A percentile compares a stretch with the other conserved stretches of the same genome.
Evolutionary conservation across 176 grass and related monocot genomes (phyloP).

Genomic region (Zizania latifolia): DNA sequence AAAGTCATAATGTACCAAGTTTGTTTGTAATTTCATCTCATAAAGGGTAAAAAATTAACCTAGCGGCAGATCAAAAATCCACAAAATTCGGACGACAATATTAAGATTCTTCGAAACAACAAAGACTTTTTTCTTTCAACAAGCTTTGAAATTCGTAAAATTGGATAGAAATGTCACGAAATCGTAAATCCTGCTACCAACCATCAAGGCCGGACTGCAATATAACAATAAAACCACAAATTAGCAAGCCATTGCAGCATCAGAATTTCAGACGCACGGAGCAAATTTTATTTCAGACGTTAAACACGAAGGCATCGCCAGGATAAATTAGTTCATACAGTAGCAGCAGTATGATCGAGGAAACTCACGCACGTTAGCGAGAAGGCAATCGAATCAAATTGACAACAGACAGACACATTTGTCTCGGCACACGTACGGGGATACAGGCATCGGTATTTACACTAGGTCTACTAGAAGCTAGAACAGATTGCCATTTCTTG

Average conservation of each 20-base stretch:
- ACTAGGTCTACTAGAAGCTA: background rate
- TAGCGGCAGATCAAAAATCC: no score
- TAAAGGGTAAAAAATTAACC: no score
- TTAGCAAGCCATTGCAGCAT: background rate
- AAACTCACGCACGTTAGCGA: background rate
- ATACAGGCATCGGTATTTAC: background rate
- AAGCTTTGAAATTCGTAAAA: no score
- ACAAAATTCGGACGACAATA: no score
- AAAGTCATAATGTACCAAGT: no score
- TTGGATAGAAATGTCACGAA: no score
- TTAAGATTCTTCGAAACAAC: no score
- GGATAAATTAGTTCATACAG: background rate
- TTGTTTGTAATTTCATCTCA: no score
- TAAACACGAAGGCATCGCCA: background rate
- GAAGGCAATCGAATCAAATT: background rate
- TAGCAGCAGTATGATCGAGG: background rate
- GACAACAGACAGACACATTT: background rate
- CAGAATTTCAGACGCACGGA: background rate
- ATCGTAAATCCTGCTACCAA: background rate
- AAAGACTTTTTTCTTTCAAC: no score
- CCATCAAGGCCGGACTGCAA: background rate
- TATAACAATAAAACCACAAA: background rate
- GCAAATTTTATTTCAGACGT: background rate
- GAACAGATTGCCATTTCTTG: background rate
- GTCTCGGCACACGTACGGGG: background rate